Evolutionary conservation across 257 asterid genomes (phyloP), one percentile per base, ranked within the genome.

Genomic region (Nicotiana benthamiana): DNA sequence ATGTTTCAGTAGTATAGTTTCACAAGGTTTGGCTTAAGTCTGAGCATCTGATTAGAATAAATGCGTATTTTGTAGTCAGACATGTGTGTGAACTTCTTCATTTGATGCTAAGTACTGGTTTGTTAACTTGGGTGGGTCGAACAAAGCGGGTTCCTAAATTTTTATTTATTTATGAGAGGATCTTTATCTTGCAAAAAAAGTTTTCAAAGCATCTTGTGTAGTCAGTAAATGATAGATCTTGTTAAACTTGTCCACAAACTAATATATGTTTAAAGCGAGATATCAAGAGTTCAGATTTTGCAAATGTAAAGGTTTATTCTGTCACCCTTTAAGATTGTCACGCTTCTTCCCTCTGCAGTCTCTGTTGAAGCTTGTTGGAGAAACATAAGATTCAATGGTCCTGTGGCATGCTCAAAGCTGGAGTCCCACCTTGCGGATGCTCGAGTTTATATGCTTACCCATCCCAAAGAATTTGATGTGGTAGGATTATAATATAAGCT

Each of bases 391-490:
- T 92, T 93, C 79, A 96, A 96, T 84, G 99, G 99, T 74, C 90
- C 96, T 11, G 88, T 88, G 80, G 97, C 96, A 82, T 82, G 92
- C 80, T 87, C 93, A 15, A 95, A 95, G 92, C 97, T 93, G 92
- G 98, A 93, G 85, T 92, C 98, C 2, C 88, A 89, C 80, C 92
- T 89, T 83, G 91, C 88, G 64, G 99, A 96, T 83, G 99, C 99
- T 30, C 91, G 98, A 84, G 94, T 94, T 54, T 91, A 93, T 89
- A 94, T 96, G 97, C 97, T 94, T 80, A 90, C 95, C 57, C 98
- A 96, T 85, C 97, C 99, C 40, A 96, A 96, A 79, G 98, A 96
- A 87, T 96, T 92, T 86, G 99, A 96, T 59, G 89, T 92, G 97
- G 99, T 96, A 92, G 65, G 89, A 76, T 75, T 59, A 18, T 64